These are phyloP conservation scores for Hepatocystis sp. DNA, from an alignment of 169 alveolate species.

Conservation along the genomic window DNA sequence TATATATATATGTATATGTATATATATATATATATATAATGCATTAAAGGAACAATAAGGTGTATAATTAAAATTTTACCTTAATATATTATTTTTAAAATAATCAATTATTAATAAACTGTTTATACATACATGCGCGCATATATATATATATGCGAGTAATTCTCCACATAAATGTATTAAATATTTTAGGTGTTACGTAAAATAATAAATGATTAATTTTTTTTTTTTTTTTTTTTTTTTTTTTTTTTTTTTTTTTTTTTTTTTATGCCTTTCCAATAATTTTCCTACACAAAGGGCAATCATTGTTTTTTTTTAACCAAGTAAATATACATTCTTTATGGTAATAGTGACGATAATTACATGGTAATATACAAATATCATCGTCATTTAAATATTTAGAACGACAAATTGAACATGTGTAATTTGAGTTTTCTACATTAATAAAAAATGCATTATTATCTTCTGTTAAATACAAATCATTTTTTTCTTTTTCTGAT, in stretches of 20 bases:
- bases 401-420: slow-evolving; percentile 45
- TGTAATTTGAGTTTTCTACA: slow-evolving; percentile 41
- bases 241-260: not conserved
- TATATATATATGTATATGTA: no score
- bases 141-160: no score
- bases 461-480: not conserved
- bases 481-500: not conserved
- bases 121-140: no score
- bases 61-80: no score
- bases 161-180: no score
- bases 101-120: no score
- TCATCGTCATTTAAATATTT: slow-evolving; percentile 76
- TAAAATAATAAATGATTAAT: no score
- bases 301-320: slow-evolving; percentile 82
- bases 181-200: no score
- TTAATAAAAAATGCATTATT: slow-evolving; percentile 39
- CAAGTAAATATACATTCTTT: slow-evolving; percentile 83
- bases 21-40: no score
- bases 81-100: no score
- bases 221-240: slow-evolving; percentile 1
- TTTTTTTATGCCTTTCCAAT: slow-evolving; percentile 49
- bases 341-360: slow-evolving; percentile 84
- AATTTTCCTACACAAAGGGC: slow-evolving; percentile 84
- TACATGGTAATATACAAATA: slow-evolving; percentile 84
- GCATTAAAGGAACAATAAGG: no score